phyloP scores from a whole-genome alignment of 2,329 filamentous ascomycete genomes.

The Aspergillus fumigatiaffinis region DNA sequence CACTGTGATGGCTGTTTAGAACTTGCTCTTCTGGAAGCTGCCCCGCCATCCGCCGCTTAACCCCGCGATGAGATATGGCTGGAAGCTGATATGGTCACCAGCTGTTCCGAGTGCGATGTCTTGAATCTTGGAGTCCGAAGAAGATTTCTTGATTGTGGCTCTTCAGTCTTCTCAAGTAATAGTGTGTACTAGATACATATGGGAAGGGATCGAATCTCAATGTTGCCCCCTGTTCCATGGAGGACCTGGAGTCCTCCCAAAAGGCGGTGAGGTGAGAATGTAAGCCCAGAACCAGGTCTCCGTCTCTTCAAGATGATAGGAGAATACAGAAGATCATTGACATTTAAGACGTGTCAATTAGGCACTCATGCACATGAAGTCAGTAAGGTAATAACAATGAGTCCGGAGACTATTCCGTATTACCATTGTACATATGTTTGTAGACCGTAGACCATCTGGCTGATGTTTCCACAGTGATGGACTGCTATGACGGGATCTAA shows the following conservation, averaged over 20 bases:
- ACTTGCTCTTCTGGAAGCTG: not conserved
- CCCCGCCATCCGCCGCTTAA: not conserved
- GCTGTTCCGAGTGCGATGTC: not conserved
- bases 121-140: too few relatives aligned
- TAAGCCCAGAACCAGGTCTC: not conserved
- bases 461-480: not conserved
- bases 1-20: not conserved
- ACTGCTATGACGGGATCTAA: not conserved
- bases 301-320: not conserved
- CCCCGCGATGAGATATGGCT: not conserved
- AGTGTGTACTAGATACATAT: not conserved
- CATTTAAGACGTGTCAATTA: not conserved
- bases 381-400: not conserved
- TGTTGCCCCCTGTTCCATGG: not conserved
- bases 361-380: not conserved
- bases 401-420: not conserved
- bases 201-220: not conserved
- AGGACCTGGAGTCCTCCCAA: not conserved
- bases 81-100: not conserved
- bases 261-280: not conserved
- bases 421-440: too few relatives aligned
- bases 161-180: not conserved
- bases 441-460: too few relatives aligned
- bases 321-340: not conserved
- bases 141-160: not conserved